Evolutionary conservation across 495 filamentous ascomycete species (phyloP).

Genomic region (Elaphomyces granulatus): DNA sequence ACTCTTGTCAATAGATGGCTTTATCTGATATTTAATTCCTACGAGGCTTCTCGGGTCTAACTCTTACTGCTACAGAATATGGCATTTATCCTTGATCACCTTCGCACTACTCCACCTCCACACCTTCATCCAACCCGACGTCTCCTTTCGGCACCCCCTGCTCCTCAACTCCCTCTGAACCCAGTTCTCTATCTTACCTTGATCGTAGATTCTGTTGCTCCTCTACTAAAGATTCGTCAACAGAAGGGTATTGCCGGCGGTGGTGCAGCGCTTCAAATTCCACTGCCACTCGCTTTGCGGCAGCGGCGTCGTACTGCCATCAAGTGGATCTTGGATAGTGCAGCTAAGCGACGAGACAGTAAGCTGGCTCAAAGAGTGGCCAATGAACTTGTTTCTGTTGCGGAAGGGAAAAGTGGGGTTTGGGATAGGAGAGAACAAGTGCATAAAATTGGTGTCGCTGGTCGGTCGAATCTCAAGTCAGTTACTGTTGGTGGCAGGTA

Average conservation of each 20-base stretch:
- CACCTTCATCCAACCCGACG: slow-evolving; percentile 49
- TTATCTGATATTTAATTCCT: slow-evolving; percentile 1
- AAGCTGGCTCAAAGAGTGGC: slow-evolving; percentile 66
- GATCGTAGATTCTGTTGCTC: slow-evolving; percentile 93
- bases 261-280: slow-evolving; percentile 69
- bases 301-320: slow-evolving; percentile 68
- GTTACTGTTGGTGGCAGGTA: slow-evolving; percentile 12
- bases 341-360: slow-evolving; percentile 50
- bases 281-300: slow-evolving; percentile 54
- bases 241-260: slow-evolving; percentile 73
- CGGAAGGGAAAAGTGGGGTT: slow-evolving; percentile 67
- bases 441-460: slow-evolving; percentile 59
- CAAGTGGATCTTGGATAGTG: slow-evolving; percentile 74
- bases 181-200: slow-evolving; percentile 65
- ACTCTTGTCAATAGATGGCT: neutral
- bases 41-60: slow-evolving; percentile 3
- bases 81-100: slow-evolving; percentile 66
- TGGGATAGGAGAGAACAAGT: slow-evolving; percentile 66
- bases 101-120: slow-evolving; percentile 73
- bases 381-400: slow-evolving; percentile 72
- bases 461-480: slow-evolving; percentile 52
- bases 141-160: slow-evolving; percentile 58
- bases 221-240: slow-evolving; percentile 61
- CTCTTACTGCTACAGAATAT: slow-evolving; percentile 47
- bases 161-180: slow-evolving; percentile 60